phyloP scores from a whole-genome alignment of 768 basidiomycete genomes.

The Trametes punicea region DNA sequence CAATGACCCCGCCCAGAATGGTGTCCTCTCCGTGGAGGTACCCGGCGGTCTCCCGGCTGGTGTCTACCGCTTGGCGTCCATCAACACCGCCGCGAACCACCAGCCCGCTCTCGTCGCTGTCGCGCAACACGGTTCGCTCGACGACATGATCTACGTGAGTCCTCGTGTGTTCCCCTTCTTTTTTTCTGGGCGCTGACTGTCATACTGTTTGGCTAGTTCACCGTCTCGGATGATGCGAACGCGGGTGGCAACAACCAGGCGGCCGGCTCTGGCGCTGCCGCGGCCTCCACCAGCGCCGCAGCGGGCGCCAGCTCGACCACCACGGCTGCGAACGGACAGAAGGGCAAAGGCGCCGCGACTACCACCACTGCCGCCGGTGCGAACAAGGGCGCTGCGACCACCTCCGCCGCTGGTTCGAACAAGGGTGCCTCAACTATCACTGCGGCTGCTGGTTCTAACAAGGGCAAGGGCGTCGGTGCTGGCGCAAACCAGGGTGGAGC shows the following conservation, averaged over 20 bases:
- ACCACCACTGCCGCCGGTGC: conserved; percentile 35
- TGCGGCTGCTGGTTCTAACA: conserved; percentile 2
- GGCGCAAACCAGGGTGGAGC: conserved; percentile 5
- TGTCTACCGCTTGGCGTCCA: conserved; percentile 40
- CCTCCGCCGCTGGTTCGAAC: conserved; percentile 15
- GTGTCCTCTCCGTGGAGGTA: conserved; percentile 39
- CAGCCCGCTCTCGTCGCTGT: conserved; percentile 39
- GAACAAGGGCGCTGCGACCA: conserved; percentile 16
- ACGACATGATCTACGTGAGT: conserved; percentile 40
- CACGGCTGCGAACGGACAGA: not conserved
- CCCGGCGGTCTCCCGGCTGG: conserved; percentile 43
- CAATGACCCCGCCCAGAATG: conserved; percentile 42
- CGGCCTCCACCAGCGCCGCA: conserved; percentile 29
- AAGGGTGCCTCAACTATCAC: conserved; percentile 4
- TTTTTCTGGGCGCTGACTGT: not conserved
- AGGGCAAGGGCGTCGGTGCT: conserved; percentile 10
- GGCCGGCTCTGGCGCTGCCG: conserved; percentile 35
- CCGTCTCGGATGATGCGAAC: conserved; percentile 20
- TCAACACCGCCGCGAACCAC: conserved; percentile 49
- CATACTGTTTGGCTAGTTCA: conserved; percentile 9
- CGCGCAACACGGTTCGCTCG: conserved; percentile 42
- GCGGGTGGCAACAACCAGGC: conserved; percentile 16
- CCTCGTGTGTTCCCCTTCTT: not conserved
- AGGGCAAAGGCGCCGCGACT: conserved; percentile 51
- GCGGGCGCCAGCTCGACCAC: not conserved